Evolutionary conservation across 768 basidiomycete species (phyloP).

Genomic region (Pisolithus marmoratus): DNA sequence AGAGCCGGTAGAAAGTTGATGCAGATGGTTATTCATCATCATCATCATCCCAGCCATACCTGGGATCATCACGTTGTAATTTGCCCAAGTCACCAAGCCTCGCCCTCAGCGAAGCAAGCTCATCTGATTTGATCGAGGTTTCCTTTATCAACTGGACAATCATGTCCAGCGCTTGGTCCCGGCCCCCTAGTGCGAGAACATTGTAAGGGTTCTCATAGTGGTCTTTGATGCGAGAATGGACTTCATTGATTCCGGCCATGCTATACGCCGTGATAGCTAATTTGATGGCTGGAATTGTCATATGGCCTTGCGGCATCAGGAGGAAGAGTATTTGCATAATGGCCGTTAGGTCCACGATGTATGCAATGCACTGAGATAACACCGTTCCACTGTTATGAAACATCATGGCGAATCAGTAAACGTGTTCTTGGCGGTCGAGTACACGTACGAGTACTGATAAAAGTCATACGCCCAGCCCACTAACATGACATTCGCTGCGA

Average conservation of each 20-base stretch:
- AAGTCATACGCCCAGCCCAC: constrained; percentile 1
- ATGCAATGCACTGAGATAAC: constrained; percentile 15
- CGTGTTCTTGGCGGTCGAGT: background rate
- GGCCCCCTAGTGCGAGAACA: background rate
- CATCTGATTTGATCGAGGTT: constrained; percentile 3
- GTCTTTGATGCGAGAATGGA: constrained; percentile 1
- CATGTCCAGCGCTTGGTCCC: constrained; percentile 3
- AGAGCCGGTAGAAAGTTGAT: background rate
- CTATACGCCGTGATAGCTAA: constrained; percentile 1
- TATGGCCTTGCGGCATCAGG: background rate
- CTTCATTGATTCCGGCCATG: background rate
- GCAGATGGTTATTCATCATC: background rate
- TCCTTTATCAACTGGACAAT: constrained; percentile 1
- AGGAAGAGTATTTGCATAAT: constrained; percentile 20
- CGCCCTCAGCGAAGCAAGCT: background rate
- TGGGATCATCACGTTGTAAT: constrained; percentile 1
- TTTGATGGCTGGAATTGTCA: constrained; percentile 3
- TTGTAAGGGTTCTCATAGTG: background rate
- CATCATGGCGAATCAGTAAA: background rate
- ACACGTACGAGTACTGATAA: constrained; percentile 5
- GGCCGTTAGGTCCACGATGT: constrained; percentile 21
- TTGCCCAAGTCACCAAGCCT: background rate
- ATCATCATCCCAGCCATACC: background rate
- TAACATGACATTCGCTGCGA: background rate
- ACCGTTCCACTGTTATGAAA: background rate